phyloP scores from a whole-genome alignment of 257 asterid species.

The Scutellaria barbata region DNA sequence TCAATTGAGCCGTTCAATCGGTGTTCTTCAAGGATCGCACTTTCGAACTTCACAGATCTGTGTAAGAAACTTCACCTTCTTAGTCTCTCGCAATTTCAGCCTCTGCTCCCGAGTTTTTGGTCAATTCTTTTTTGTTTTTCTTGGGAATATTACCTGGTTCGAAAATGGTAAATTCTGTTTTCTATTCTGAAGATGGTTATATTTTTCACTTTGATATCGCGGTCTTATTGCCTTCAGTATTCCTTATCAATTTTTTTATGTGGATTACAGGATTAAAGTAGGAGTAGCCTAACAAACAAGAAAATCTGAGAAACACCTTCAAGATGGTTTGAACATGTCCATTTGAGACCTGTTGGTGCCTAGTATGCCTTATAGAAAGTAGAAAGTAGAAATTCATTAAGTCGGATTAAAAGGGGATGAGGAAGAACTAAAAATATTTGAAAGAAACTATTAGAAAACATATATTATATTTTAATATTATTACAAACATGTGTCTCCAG shows the following conservation, averaged over 20 bases:
- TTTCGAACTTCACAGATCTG: slow-evolving; percentile 40
- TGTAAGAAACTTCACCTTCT: slow-evolving; percentile 33
- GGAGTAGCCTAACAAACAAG: no score
- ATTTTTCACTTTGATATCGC: not conserved
- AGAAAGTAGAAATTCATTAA: no score
- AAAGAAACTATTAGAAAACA: no score
- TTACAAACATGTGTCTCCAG: no score
- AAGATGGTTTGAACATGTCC: no score
- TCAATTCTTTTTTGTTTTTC: slow-evolving; percentile 29
- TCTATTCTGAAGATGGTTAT: not conserved
- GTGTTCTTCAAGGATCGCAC: slow-evolving; percentile 34
- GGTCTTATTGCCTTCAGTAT: slow-evolving; percentile 1
- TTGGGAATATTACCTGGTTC: slow-evolving; percentile 17
- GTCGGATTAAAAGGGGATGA: no score
- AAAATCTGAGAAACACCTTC: no score
- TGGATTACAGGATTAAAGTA: not conserved
- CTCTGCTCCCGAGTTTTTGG: slow-evolving; percentile 20
- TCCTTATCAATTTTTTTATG: not conserved
- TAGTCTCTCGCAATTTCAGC: slow-evolving; percentile 10
- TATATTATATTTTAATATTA: no score
- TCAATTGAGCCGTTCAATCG: slow-evolving; percentile 12
- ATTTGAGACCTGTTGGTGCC: no score
- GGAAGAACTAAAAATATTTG: no score
- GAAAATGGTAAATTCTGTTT: slow-evolving; percentile 20
- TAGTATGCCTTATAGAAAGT: no score